Conservation (phyloP, 2,329 filamentous ascomycete genomes). For the Emergomyces africanus region DNA sequence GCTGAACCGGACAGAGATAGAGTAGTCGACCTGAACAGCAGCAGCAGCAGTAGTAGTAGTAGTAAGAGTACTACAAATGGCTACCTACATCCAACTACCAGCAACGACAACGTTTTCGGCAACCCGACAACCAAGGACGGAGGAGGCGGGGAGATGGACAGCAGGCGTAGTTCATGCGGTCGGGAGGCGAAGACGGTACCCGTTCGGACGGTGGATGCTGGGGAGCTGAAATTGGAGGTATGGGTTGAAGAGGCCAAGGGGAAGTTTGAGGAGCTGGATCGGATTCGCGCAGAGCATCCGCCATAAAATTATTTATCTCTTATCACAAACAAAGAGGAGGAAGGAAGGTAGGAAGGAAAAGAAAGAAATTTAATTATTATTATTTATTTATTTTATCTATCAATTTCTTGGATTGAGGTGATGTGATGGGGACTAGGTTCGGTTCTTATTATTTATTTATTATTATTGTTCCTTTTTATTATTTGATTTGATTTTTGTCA, state of each 20-base stretch:
- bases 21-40: slow-evolving; percentile 24
- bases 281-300: slow-evolving; percentile 25
- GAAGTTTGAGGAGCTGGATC: slow-evolving; percentile 34
- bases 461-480: no score
- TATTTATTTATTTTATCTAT: no score
- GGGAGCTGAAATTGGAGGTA: slow-evolving; percentile 53
- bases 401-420: no score
- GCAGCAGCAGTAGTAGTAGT: neutral
- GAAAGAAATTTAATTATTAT: no score
- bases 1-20: slow-evolving; percentile 38
- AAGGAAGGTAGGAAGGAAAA: neutral
- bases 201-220: slow-evolving; percentile 50
- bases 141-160: neutral
- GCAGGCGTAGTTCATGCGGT: slow-evolving; percentile 26
- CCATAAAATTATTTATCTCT: no score
- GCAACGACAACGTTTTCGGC: neutral
- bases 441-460: no score
- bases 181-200: slow-evolving; percentile 47
- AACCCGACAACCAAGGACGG: slow-evolving; percentile 1
- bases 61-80: slow-evolving; percentile 13
- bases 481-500: no score
- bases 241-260: slow-evolving; percentile 55
- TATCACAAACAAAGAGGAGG: neutral
- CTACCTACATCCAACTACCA: neutral
- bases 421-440: no score